phyloP scores from a whole-genome alignment of 2,329 filamentous ascomycete genomes.

The Venturia oleaginea region DNA sequence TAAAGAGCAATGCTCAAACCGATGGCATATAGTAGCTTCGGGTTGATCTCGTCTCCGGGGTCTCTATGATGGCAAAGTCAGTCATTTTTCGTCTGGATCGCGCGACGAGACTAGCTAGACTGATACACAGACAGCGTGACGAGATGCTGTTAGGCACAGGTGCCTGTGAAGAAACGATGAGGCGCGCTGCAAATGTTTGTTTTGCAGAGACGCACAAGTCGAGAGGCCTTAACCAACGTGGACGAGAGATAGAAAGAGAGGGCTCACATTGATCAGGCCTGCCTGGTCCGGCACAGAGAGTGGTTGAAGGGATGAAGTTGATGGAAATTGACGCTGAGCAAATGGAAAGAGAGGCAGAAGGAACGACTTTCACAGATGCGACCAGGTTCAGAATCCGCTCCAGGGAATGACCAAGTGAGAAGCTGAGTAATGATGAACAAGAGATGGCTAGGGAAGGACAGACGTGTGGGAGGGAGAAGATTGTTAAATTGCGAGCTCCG shows the following conservation, averaged over 20 bases:
- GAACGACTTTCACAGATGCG: background rate
- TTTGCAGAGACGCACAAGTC: background rate
- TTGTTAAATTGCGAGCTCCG: background rate
- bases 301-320: background rate
- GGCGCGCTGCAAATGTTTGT: background rate
- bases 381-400: background rate
- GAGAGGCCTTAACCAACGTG: background rate
- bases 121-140: background rate
- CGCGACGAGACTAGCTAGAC: background rate
- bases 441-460: background rate
- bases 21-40: background rate
- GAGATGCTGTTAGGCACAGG: background rate
- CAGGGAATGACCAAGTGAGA: slow-evolving; percentile 2
- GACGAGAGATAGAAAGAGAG: background rate
- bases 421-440: background rate
- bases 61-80: slow-evolving; percentile 8
- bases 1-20: slow-evolving; percentile 1
- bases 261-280: slow-evolving; percentile 4
- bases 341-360: background rate
- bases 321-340: background rate
- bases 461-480: background rate
- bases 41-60: background rate
- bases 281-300: background rate
- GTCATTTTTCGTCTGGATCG: background rate
- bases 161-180: background rate